Percentiles rank a stretch among this genome's conserved stretches.
Evolutionary conservation across 2,329 filamentous ascomycete genomes (phyloP).

Genomic region (Trichothecium sympodiale): DNA sequence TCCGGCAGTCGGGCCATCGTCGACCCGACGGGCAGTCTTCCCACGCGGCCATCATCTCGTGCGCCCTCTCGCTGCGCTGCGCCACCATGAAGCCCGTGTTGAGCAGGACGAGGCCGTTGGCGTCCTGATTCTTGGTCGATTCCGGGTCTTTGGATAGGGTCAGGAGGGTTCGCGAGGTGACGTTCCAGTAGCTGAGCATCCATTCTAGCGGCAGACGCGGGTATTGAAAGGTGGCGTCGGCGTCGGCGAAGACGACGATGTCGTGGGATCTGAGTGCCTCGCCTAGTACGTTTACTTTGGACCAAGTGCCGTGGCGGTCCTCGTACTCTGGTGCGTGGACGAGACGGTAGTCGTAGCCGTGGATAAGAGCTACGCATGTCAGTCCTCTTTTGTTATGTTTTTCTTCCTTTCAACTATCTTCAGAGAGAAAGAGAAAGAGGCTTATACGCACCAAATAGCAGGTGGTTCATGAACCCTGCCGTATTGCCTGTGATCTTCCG

Average conservation of each 20-base stretch:
- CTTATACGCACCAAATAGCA: slow-evolving; percentile 25
- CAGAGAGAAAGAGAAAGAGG: too few species aligned
- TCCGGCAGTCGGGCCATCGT: slow-evolving; percentile 8
- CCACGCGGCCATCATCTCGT: slow-evolving; percentile 7
- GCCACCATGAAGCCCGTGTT: slow-evolving; percentile 34
- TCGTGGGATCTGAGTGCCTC: slow-evolving; percentile 26
- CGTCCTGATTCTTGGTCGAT: slow-evolving; percentile 23
- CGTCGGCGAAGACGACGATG: slow-evolving; percentile 32
- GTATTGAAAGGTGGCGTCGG: slow-evolving; percentile 29
- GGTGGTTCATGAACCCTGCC: slow-evolving; percentile 24
- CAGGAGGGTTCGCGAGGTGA: slow-evolving; percentile 25
- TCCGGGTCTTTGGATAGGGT: slow-evolving; percentile 35
- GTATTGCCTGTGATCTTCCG: background rate
- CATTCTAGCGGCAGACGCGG: slow-evolving; percentile 33
- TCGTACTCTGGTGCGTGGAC: slow-evolving; percentile 28
- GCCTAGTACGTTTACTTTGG: slow-evolving; percentile 27
- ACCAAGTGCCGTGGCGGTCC: slow-evolving; percentile 33
- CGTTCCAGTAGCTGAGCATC: slow-evolving; percentile 34
- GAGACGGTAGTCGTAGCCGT: slow-evolving; percentile 37
- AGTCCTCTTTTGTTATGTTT: background rate
- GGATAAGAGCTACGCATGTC: slow-evolving; percentile 22
- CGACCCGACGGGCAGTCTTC: slow-evolving; percentile 9
- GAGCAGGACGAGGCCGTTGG: slow-evolving; percentile 18
- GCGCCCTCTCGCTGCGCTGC: slow-evolving; percentile 13
- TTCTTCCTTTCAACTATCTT: background rate